phyloP scores from a whole-genome alignment of 2,329 filamentous ascomycete genomes.

The Paradendryphiella salina region DNA sequence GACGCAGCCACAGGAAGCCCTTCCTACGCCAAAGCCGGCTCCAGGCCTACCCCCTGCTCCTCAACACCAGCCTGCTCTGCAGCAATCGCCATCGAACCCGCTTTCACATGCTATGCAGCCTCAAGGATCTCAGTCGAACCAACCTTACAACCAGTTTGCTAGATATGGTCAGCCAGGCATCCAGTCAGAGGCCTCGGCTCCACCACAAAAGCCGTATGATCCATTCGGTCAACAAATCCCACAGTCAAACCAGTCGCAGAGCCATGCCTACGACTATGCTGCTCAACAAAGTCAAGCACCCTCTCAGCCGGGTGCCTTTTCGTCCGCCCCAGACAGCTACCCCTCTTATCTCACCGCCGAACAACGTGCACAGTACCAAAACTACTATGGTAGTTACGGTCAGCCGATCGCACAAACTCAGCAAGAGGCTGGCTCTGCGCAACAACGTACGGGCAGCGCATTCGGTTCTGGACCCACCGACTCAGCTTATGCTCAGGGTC shows the following conservation, averaged over 20 bases:
- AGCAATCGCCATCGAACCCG: conserved; percentile 51
- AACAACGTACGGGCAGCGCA: conserved; percentile 76
- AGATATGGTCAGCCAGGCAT: conserved; percentile 67
- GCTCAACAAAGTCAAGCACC: conserved; percentile 59
- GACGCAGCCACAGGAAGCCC: conserved; percentile 43
- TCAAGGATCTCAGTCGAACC: conserved; percentile 51
- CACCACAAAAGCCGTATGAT: conserved; percentile 81
- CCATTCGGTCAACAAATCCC: conserved; percentile 76
- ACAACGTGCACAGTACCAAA: conserved; percentile 71
- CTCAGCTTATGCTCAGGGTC: conserved; percentile 65
- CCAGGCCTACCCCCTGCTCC: conserved; percentile 65
- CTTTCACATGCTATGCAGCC: conserved; percentile 60
- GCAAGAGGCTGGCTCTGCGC: conserved; percentile 70
- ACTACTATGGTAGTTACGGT: conserved; percentile 63
- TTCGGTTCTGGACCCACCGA: conserved; percentile 67
- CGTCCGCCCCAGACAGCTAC: conserved; percentile 76
- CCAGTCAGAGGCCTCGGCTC: conserved; percentile 63
- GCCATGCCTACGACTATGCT: conserved; percentile 54
- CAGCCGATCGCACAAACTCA: conserved; percentile 59
- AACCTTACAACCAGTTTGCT: conserved; percentile 65
- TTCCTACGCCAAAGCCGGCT: conserved; percentile 61
- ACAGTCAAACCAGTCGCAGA: conserved; percentile 44
- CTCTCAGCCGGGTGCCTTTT: conserved; percentile 68
- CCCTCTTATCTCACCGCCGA: conserved; percentile 83
- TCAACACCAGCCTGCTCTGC: conserved; percentile 53